These are phyloP conservation scores for Talaromyces adpressus DNA, from an alignment of 495 filamentous ascomycete genomes.

Conservation along the genomic window DNA sequence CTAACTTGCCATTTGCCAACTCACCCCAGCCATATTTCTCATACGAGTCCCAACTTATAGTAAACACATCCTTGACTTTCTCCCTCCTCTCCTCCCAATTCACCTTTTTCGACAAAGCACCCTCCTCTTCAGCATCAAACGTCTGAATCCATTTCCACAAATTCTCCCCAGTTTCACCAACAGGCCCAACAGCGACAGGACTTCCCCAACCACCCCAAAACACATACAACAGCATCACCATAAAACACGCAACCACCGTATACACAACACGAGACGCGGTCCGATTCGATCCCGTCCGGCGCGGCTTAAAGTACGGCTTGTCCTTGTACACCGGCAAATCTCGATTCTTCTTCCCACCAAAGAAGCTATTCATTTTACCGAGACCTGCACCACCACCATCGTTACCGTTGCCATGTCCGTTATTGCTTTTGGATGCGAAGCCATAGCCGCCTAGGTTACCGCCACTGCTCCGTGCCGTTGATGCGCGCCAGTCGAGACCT, in stretches of 20 bases:
- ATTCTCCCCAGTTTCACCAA: conserved; percentile 41
- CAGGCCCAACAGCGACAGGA: conserved; percentile 29
- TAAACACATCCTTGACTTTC: conserved; percentile 83
- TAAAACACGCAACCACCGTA: conserved; percentile 15
- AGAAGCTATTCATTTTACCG: conserved; percentile 44
- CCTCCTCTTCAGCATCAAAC: conserved; percentile 18
- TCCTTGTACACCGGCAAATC: conserved; percentile 96
- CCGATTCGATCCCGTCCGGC: conserved; percentile 31
- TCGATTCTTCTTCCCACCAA: conserved; percentile 46
- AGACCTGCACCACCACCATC: conserved; percentile 20
- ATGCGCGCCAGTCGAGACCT: conserved; percentile 61
- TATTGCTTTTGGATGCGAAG: conserved; percentile 9
- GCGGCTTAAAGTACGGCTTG: conserved; percentile 67
- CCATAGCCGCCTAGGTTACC: conserved; percentile 32
- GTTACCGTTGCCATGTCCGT: conserved; percentile 12
- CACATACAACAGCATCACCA: conserved; percentile 22
- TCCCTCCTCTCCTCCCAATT: conserved; percentile 71
- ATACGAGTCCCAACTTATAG: conserved; percentile 86
- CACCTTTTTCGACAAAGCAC: conserved; percentile 21
- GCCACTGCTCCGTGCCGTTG: conserved; percentile 24
- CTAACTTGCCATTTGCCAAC: conserved; percentile 8
- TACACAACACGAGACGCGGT: conserved; percentile 24
- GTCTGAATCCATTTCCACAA: conserved; percentile 37
- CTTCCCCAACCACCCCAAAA: conserved; percentile 42
- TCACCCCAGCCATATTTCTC: conserved; percentile 91